Evolutionary conservation across 192 early-diverging fungal species (phyloP), one percentile per base, ranked within the genome.

Genomic region (Coemansia brasiliensis): DNA sequence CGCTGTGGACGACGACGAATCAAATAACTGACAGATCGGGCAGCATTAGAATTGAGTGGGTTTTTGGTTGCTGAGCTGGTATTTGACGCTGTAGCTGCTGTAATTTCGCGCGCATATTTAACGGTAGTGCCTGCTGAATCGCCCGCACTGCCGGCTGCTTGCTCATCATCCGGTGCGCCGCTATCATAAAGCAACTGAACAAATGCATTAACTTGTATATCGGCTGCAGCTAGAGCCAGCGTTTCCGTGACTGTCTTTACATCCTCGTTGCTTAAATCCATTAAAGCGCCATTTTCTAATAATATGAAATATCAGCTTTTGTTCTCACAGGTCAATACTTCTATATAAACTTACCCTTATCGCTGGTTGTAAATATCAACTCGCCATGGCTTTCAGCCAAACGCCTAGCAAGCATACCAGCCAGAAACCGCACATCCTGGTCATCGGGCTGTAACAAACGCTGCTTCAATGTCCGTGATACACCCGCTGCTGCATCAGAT

Each of bases 361-460:
- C 27, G 4, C 92, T 91, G 42, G 93, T 68, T 65, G 91, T 91
- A 22, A 94, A 76, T 12, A 95, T 59, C 0, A 84, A 70, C 81
- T 95, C 92, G 26, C 93, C 93, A 18, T 72, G 63, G 22, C 82
- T 84, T 49, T 84, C 80, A 39, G 61, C 60, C 59, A 90, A 77
- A 52, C 82, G 80, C 12, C 53, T 32, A 7, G 39, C 49, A 13
- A 90, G 37, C 42, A 79, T 51, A 12, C 57, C 59, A 35, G 66
- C 52, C 8, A 87, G 53, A 11, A 65, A 83, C 57, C 62, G 54
- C n/a, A 74, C 59, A 24, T 87, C 83, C 16, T 67, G 70, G 20
- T 72, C 60, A 17, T 67, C 67, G 0, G 65, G 63, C 35, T 76
- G 51, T 42, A 85, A n/a, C 16, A 83, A 65, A 39, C 80, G 82